These are phyloP conservation scores for Solanum tacnaense DNA, from an alignment of 257 asterid species.

Conservation along the genomic window DNA sequence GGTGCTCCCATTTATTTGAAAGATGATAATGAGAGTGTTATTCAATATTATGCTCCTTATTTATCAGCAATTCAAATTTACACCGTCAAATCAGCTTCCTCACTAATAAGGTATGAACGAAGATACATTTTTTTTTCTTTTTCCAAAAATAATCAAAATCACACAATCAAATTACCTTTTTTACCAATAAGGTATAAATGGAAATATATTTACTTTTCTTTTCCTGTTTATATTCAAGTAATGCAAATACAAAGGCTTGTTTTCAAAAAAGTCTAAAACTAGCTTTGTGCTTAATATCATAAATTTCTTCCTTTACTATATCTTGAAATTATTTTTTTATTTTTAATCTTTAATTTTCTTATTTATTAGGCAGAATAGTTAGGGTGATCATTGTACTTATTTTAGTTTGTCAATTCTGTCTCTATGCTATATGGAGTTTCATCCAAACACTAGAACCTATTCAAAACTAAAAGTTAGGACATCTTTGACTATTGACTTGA, in stretches of 20 bases:
- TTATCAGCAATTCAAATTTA: constrained; percentile 22
- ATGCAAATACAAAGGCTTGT: not conserved
- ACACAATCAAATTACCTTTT: not conserved
- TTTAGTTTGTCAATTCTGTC: not conserved
- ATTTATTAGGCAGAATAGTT: not conserved
- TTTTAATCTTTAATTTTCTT: not conserved
- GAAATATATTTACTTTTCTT: not conserved
- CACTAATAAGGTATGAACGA: not conserved
- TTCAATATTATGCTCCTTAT: constrained; percentile 17
- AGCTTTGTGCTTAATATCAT: not conserved
- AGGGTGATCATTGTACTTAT: not conserved
- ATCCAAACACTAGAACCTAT: not conserved
- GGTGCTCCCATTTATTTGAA: constrained; percentile 8
- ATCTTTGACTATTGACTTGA: not conserved
- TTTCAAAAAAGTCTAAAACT: not conserved
- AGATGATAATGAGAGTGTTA: not conserved
- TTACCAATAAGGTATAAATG: not conserved
- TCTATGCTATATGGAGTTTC: not conserved
- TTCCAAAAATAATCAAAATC: constrained; percentile 8
- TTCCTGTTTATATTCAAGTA: not conserved
- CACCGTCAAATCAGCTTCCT: not conserved
- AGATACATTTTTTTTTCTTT: not conserved
- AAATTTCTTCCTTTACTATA: not conserved
- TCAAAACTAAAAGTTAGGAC: not conserved
- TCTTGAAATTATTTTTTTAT: not conserved